These are phyloP conservation scores for Zasmidium cellare DNA, from an alignment of 2,329 filamentous ascomycete species.

Conservation along the genomic window DNA sequence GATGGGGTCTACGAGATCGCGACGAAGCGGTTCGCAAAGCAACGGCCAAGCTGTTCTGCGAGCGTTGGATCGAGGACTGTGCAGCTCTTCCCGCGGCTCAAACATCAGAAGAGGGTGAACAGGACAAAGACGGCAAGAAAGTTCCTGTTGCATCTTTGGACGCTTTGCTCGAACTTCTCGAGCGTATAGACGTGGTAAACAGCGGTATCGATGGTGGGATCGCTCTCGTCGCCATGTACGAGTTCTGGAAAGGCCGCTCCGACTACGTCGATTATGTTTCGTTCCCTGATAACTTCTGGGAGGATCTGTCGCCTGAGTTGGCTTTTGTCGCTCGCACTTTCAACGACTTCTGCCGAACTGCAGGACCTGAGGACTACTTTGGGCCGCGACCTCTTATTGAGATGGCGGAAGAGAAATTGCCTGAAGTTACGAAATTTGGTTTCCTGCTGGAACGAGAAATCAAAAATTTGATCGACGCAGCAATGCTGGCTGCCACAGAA, in stretches of 20 bases:
- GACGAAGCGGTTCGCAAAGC: slow-evolving; percentile 94
- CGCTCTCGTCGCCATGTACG: slow-evolving; percentile 88
- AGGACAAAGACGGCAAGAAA: slow-evolving; percentile 47
- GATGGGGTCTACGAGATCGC: slow-evolving; percentile 91
- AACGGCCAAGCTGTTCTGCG: slow-evolving; percentile 83
- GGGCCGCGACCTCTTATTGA: slow-evolving; percentile 73
- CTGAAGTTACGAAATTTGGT: slow-evolving; percentile 87
- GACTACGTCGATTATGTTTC: slow-evolving; percentile 73
- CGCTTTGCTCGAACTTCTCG: slow-evolving; percentile 84
- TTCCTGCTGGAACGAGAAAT: slow-evolving; percentile 84
- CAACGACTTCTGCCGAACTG: slow-evolving; percentile 82
- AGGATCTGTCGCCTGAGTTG: slow-evolving; percentile 78
- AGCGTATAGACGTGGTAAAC: slow-evolving; percentile 90
- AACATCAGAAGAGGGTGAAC: slow-evolving; percentile 55
- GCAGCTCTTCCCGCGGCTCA: slow-evolving; percentile 65
- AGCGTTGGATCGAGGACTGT: slow-evolving; percentile 98
- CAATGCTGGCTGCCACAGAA: slow-evolving; percentile 54
- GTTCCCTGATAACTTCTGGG: slow-evolving; percentile 73
- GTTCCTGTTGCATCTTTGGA: slow-evolving; percentile 70
- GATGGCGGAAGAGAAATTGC: slow-evolving; percentile 87
- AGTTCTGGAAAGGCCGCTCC: slow-evolving; percentile 91
- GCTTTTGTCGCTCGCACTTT: slow-evolving; percentile 89
- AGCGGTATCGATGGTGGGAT: slow-evolving; percentile 88
- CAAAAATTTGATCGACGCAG: slow-evolving; percentile 64
- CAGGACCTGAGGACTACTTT: slow-evolving; percentile 26